phyloP scores from a whole-genome alignment of 257 asterid species.

The Solanum paucissectum region DNA sequence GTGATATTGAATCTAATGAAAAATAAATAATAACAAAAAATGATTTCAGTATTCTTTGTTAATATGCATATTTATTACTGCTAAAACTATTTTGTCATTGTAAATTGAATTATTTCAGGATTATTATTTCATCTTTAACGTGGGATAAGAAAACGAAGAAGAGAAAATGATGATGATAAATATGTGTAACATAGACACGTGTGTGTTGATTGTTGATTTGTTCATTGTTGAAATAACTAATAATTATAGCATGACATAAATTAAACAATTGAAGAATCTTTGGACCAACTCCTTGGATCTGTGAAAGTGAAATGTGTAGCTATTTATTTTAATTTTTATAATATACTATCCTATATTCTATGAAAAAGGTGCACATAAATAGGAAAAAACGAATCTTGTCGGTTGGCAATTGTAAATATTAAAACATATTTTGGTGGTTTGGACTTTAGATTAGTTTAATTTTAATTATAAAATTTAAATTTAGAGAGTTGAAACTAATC shows the following conservation, averaged over 20 bases:
- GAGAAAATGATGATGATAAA: neutral
- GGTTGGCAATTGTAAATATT: neutral
- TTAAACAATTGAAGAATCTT: neutral
- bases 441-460: neutral
- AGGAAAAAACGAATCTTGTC: neutral
- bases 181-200: neutral
- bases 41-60: too few species aligned
- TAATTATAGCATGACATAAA: neutral
- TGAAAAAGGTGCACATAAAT: neutral
- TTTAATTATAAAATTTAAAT: neutral
- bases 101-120: too few species aligned
- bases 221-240: neutral
- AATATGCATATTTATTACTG: too few species aligned
- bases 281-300: neutral
- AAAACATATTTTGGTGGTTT: neutral
- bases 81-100: accelerated
- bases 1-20: too few species aligned
- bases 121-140: too few species aligned
- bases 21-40: too few species aligned
- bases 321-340: neutral
- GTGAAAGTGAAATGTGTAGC: neutral
- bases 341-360: neutral
- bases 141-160: accelerated
- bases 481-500: neutral
- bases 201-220: neutral